These are phyloP conservation scores for Penstemon newberryi DNA, from an alignment of 257 asterid species.

Conservation along the genomic window DNA sequence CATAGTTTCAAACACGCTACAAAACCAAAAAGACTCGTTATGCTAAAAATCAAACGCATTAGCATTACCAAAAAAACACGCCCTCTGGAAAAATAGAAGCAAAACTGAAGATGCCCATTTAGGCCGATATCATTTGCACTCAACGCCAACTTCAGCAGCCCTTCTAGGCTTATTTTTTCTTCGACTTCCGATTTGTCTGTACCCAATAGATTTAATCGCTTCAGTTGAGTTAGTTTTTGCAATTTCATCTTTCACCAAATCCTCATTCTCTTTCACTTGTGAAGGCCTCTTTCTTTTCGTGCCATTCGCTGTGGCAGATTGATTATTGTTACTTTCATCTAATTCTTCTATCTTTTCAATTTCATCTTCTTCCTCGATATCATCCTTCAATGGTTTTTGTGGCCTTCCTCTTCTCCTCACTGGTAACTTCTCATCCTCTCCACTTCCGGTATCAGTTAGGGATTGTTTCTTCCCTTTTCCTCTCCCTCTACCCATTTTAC, in stretches of 20 bases:
- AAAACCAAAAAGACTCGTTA: no score
- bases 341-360: conserved; percentile 48
- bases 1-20: no score
- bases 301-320: conserved; percentile 45
- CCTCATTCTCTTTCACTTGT: conserved; percentile 49
- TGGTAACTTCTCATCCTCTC: conserved; percentile 69
- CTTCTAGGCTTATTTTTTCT: conserved; percentile 90
- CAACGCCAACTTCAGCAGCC: conserved; percentile 93
- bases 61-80: no score
- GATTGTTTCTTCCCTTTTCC: conserved; percentile 75
- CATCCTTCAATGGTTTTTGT: conserved; percentile 54
- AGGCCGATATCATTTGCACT: conserved; percentile 49
- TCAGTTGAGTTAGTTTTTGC: conserved; percentile 41
- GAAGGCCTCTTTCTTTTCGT: conserved; percentile 65
- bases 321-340: conserved; percentile 45
- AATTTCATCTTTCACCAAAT: conserved; percentile 55
- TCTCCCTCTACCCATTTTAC: conserved; percentile 73
- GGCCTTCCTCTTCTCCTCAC: conserved; percentile 82
- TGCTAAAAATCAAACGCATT: no score
- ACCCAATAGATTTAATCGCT: conserved; percentile 52
- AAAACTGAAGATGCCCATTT: no score
- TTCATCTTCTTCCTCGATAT: conserved; percentile 49
- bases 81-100: no score
- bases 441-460: conserved; percentile 45
- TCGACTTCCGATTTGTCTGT: conserved; percentile 67